Evolutionary conservation across 768 basidiomycete genomes (phyloP).

Genomic region (Lactifluus volemus): DNA sequence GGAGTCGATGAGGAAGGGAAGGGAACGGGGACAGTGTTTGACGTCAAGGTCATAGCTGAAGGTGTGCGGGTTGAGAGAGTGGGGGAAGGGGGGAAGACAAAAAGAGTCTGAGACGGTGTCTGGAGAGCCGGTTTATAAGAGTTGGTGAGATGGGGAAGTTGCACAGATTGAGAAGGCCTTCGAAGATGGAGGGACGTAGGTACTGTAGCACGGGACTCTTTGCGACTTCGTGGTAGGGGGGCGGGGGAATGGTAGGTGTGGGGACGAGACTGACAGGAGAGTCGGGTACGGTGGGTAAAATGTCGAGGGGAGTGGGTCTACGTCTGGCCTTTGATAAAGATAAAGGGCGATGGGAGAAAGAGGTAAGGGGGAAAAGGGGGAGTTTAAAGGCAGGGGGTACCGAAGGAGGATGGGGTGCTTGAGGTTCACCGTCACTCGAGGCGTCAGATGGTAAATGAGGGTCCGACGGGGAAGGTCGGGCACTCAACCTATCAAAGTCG

Average conservation of each 20-base stretch:
- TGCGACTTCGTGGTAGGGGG: slow-evolving; percentile 33
- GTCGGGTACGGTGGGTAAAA: slow-evolving; percentile 63
- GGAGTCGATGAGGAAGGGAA: slow-evolving; percentile 59
- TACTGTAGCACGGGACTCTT: slow-evolving; percentile 44
- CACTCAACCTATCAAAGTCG: slow-evolving; percentile 41
- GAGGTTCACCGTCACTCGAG: slow-evolving; percentile 21
- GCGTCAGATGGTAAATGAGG: slow-evolving; percentile 25
- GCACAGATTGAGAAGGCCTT: slow-evolving; percentile 19
- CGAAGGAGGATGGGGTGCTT: slow-evolving; percentile 6
- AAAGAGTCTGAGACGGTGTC: slow-evolving; percentile 75
- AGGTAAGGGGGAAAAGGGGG: slow-evolving; percentile 36
- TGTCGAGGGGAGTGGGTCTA: slow-evolving; percentile 51
- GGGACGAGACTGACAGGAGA: slow-evolving; percentile 54
- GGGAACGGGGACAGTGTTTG: slow-evolving; percentile 43
- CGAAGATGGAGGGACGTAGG: slow-evolving; percentile 51
- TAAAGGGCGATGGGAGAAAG: slow-evolving; percentile 28
- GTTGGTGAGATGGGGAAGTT: slow-evolving; percentile 21
- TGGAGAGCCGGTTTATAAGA: slow-evolving; percentile 23
- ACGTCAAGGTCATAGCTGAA: slow-evolving; percentile 75
- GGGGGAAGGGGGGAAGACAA: slow-evolving; percentile 81
- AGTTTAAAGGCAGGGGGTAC: slow-evolving; percentile 19
- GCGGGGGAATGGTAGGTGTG: slow-evolving; percentile 25
- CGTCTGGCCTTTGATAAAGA: slow-evolving; percentile 39
- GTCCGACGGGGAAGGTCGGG: slow-evolving; percentile 27
- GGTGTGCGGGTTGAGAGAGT: slow-evolving; percentile 51